Conservation (phyloP, 352 stramenopile species). For the Globisporangium heterothallicum region DNA sequence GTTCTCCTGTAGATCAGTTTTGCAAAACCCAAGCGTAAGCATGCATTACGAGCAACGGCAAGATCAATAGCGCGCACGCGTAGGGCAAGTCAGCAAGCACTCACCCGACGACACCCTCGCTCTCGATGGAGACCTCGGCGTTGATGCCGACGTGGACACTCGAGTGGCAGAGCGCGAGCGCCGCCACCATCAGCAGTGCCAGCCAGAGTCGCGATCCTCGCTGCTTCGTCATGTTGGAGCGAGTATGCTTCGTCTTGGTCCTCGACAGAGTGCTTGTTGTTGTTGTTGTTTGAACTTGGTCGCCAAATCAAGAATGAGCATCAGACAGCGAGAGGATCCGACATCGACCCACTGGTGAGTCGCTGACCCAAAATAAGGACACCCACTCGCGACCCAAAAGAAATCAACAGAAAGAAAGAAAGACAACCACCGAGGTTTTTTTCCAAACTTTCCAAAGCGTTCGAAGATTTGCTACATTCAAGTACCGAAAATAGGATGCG, state of each 20-base stretch:
- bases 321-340: not conserved
- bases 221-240: constrained; percentile 8
- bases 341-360: not conserved
- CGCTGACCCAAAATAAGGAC: constrained; percentile 6
- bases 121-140: constrained; percentile 31
- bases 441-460: no score
- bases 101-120: constrained; percentile 36
- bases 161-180: constrained; percentile 26
- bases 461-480: not conserved
- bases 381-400: not conserved
- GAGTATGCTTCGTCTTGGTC: not conserved
- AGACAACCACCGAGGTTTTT: not conserved
- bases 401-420: constrained; percentile 1
- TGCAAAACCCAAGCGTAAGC: constrained; percentile 13
- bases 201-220: constrained; percentile 14
- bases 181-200: constrained; percentile 34
- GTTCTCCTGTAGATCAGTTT: constrained; percentile 21
- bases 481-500: constrained; percentile 4
- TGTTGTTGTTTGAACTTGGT: not conserved
- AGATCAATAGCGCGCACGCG: not conserved
- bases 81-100: constrained; percentile 8
- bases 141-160: constrained; percentile 15
- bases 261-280: not conserved
- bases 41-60: constrained; percentile 6
- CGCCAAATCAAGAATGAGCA: constrained; percentile 10